phyloP scores from a whole-genome alignment of 2,329 filamentous ascomycete species.

The Monilinia laxa region DNA sequence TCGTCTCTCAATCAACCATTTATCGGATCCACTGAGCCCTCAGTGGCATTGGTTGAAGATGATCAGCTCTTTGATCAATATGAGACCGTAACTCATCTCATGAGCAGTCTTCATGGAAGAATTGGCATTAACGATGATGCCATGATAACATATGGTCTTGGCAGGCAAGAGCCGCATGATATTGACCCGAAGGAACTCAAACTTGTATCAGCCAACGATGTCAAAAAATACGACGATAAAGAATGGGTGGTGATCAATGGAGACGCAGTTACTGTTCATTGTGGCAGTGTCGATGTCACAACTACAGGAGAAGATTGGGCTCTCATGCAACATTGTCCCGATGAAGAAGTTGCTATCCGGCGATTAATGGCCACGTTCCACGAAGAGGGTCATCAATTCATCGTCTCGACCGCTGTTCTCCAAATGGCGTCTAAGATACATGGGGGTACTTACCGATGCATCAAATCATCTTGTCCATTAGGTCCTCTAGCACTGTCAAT shows the following conservation, averaged over 20 bases:
- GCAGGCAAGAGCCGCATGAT: not conserved
- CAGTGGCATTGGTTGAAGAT: not conserved
- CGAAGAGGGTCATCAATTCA: slow-evolving; percentile 15
- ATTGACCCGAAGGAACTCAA: slow-evolving; percentile 23
- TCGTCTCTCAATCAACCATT: not conserved
- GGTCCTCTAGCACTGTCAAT: not conserved
- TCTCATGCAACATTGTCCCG: slow-evolving; percentile 20
- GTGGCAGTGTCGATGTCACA: not conserved
- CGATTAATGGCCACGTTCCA: slow-evolving; percentile 13
- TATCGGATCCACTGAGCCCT: not conserved
- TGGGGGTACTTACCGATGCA: slow-evolving; percentile 6
- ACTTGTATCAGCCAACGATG: slow-evolving; percentile 8
- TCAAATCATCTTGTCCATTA: slow-evolving; percentile 3
- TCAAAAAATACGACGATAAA: not conserved
- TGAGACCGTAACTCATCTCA: not conserved
- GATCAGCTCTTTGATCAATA: slow-evolving; percentile 17
- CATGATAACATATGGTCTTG: not conserved
- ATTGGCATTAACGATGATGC: slow-evolving; percentile 22
- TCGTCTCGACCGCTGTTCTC: not conserved
- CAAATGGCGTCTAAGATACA: not conserved
- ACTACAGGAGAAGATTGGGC: slow-evolving; percentile 19
- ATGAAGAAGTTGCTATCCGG: slow-evolving; percentile 20
- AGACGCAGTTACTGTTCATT: slow-evolving; percentile 14
- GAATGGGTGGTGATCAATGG: slow-evolving; percentile 16
- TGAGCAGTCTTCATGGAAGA: slow-evolving; percentile 21